Conservation (phyloP, 1,284 basidiomycete species). For the Megacollybia platyphylla region DNA sequence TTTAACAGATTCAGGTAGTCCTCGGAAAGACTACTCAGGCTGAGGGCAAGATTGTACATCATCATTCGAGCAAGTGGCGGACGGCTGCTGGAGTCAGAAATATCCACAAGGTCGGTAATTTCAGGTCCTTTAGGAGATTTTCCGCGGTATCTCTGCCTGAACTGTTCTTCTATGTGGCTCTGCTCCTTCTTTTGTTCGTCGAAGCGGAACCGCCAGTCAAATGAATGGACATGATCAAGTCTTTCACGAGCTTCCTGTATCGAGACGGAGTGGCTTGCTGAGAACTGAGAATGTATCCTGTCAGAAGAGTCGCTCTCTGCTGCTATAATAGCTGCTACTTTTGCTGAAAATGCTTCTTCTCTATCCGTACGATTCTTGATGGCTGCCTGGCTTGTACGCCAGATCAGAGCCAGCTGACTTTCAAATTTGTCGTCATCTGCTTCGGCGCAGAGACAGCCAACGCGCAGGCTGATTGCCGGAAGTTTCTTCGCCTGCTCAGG, state of each 20-base stretch:
- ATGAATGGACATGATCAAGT: conserved; percentile 64
- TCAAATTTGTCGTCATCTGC: conserved; percentile 88
- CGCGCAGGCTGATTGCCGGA: conserved; percentile 51
- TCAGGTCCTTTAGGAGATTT: conserved; percentile 10
- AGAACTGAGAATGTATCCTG: conserved; percentile 43
- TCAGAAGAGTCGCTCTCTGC: conserved; percentile 17
- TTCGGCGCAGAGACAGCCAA: conserved; percentile 61
- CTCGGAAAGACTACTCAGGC: conserved; percentile 55
- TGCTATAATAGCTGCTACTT: conserved; percentile 48
- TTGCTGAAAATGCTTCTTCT: conserved; percentile 74
- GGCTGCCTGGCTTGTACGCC: conserved; percentile 68
- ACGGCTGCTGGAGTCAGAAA: conserved; percentile 24
- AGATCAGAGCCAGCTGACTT: conserved; percentile 67
- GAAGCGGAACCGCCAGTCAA: conserved; percentile 64
- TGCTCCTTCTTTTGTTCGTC: conserved; percentile 23
- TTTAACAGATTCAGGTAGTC: conserved; percentile 41
- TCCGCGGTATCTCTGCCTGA: conserved; percentile 18
- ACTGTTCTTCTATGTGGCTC: conserved; percentile 17
- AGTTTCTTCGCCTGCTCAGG: conserved; percentile 62
- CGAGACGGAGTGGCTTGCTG: conserved; percentile 49
- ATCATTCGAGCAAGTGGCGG: conserved; percentile 71
- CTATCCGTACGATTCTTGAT: conserved; percentile 65
- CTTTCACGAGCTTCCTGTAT: conserved; percentile 65
- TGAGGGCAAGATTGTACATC: conserved; percentile 48
- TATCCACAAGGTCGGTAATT: conserved; percentile 22